Percentiles rank a stretch among this genome's conserved stretches.
Evolutionary conservation across 2,329 filamentous ascomycete species (phyloP).

Genomic region (Colletotrichum sp.): DNA sequence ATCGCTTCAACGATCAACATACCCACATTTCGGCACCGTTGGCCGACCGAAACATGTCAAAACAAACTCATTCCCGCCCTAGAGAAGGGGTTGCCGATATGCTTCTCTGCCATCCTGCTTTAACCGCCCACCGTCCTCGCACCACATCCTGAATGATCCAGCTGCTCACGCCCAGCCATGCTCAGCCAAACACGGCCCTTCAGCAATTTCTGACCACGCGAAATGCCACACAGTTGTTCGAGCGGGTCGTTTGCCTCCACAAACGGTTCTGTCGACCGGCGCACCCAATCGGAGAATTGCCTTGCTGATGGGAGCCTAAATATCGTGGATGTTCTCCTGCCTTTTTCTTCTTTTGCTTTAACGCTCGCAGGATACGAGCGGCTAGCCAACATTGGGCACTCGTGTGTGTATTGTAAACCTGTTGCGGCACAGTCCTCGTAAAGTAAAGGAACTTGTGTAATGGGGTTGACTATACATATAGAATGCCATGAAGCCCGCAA

Average conservation of each 20-base stretch:
- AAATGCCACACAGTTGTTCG: not conserved
- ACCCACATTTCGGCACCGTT: not conserved
- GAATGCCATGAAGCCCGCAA: not conserved
- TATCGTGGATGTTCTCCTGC: not conserved
- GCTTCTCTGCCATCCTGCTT: not conserved
- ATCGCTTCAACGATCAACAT: not conserved
- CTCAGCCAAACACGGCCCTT: not conserved
- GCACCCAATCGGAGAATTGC: slow-evolving; percentile 1
- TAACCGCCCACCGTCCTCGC: not conserved
- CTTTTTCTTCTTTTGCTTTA: not conserved
- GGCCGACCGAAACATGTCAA: not conserved
- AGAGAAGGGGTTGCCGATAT: not conserved
- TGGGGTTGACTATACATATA: not conserved
- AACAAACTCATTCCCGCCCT: not conserved
- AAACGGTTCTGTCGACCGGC: not conserved
- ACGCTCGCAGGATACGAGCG: not conserved
- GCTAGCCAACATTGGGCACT: not conserved
- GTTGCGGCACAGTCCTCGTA: not conserved
- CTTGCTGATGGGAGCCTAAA: not conserved
- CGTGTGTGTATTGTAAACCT: not conserved
- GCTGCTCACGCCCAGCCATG: not conserved
- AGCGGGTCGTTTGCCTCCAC: not conserved
- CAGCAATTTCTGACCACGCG: not conserved
- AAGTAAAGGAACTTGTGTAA: not conserved
- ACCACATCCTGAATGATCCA: not conserved